These are phyloP conservation scores for Lipomyces oligophaga DNA, from an alignment of 805 yeast species.

Conservation along the genomic window DNA sequence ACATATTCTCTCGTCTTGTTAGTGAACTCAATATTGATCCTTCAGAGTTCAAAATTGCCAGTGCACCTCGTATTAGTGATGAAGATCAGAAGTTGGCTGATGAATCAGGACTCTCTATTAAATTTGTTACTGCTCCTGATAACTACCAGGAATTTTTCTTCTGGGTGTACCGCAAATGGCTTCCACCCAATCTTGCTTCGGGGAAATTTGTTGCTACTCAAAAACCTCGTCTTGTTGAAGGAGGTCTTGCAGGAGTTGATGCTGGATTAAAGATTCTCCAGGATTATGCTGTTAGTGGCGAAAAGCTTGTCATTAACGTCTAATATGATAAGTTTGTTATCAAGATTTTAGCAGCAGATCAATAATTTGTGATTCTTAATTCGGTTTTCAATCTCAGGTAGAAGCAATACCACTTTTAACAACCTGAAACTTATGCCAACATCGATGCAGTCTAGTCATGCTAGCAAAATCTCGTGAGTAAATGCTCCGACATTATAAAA, in stretches of 20 bases:
- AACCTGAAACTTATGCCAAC: too few species aligned
- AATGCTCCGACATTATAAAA: too few species aligned
- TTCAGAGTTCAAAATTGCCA: not conserved
- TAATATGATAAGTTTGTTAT: not conserved
- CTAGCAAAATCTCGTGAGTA: too few species aligned
- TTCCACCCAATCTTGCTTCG: conserved; percentile 1
- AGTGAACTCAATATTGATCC: not conserved
- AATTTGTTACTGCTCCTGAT: not conserved
- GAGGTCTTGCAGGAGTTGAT: conserved; percentile 29
- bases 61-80: not conserved
- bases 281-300: conserved; percentile 30
- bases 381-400: too few species aligned
- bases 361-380: too few species aligned
- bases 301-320: conserved; percentile 32
- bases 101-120: conserved; percentile 2
- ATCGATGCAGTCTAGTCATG: too few species aligned
- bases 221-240: conserved; percentile 20
- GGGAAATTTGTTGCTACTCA: conserved; percentile 9
- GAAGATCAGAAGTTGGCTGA: not conserved
- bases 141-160: not conserved
- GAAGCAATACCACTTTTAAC: too few species aligned
- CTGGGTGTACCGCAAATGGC: not conserved
- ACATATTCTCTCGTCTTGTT: conserved; percentile 2
- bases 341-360: not conserved
- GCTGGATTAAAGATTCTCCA: conserved; percentile 25